A percentile compares a stretch with the other conserved stretches of the same genome.
Conservation (phyloP, 441 rosid species). For the Adansonia grandidieri region DNA sequence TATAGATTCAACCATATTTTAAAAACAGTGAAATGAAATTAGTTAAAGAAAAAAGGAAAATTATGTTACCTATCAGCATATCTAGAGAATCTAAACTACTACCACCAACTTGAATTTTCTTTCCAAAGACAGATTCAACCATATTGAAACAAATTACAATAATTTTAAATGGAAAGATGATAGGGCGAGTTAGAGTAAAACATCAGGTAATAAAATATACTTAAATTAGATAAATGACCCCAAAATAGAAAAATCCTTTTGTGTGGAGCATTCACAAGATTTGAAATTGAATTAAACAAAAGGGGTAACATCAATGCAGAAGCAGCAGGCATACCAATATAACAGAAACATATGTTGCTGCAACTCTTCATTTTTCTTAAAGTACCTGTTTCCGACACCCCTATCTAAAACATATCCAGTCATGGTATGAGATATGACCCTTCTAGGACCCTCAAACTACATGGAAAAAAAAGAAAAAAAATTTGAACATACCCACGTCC, state of each 20-base stretch:
- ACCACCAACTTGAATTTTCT: constrained; percentile 11
- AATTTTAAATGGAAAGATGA: not conserved
- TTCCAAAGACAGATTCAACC: constrained; percentile 14
- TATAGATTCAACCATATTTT: constrained; percentile 6
- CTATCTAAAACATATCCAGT: too few relatives aligned
- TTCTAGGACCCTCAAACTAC: too few relatives aligned
- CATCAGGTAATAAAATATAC: not conserved
- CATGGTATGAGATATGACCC: too few relatives aligned
- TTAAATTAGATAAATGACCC: not conserved
- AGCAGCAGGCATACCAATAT: not conserved
- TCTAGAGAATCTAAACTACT: constrained; percentile 15
- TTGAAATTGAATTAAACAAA: not conserved
- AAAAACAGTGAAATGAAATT: not conserved
- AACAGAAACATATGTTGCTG: not conserved
- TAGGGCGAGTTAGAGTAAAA: not conserved
- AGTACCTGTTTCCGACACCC: too few relatives aligned
- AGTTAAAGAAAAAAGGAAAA: not conserved
- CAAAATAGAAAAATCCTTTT: not conserved
- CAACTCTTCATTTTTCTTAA: too few relatives aligned
- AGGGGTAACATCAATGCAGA: not conserved
- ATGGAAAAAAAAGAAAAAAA: too few relatives aligned
- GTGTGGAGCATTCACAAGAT: not conserved
- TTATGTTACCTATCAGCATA: not conserved
- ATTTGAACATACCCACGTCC: too few relatives aligned
- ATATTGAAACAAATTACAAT: constrained; percentile 4